A percentile compares a stretch with the other conserved stretches of the same genome.
These are phyloP conservation scores for Sclerospora graminicola DNA, from an alignment of 352 stramenopile genomes.

Conservation along the genomic window DNA sequence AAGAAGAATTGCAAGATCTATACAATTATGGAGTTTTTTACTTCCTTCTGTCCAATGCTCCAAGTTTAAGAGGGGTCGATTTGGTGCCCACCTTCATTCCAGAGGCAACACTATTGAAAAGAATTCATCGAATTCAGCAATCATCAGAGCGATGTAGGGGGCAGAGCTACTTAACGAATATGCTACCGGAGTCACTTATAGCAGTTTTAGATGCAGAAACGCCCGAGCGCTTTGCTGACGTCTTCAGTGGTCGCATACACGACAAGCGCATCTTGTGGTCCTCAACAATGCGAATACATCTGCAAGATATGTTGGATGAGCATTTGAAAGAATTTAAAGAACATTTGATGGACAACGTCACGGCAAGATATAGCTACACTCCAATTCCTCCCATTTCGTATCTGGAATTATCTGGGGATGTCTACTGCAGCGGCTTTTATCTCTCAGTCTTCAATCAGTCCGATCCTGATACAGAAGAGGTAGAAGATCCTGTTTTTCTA, in stretches of 20 bases:
- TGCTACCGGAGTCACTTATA: conserved; percentile 69
- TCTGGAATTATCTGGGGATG: conserved; percentile 54
- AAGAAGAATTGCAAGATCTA: conserved; percentile 36
- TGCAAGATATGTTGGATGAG: conserved; percentile 63
- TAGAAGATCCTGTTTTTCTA: conserved; percentile 63
- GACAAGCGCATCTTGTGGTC: conserved; percentile 72
- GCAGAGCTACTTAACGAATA: conserved; percentile 58
- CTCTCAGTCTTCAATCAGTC: conserved; percentile 54
- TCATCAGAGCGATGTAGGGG: conserved; percentile 30
- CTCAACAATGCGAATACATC: conserved; percentile 48
- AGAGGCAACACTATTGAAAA: conserved; percentile 49
- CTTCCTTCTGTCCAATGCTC: conserved; percentile 48
- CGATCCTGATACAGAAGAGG: conserved; percentile 39
- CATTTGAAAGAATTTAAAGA: conserved; percentile 65
- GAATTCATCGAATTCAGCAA: conserved; percentile 51
- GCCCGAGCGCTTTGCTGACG: conserved; percentile 49
- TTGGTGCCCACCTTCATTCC: conserved; percentile 34
- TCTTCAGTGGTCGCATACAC: conserved; percentile 40
- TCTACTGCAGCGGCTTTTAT: conserved; percentile 72
- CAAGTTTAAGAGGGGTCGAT: conserved; percentile 14
- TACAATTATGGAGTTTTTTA: conserved; percentile 60
- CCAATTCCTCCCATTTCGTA: conserved; percentile 62
- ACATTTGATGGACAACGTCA: conserved; percentile 39
- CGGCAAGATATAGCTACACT: conserved; percentile 46
- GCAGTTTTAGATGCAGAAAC: conserved; percentile 51